Evolutionary conservation across 2,329 filamentous ascomycete genomes (phyloP), one percentile per base, ranked within the genome.

Genomic region (Arachnomyces sp.): DNA sequence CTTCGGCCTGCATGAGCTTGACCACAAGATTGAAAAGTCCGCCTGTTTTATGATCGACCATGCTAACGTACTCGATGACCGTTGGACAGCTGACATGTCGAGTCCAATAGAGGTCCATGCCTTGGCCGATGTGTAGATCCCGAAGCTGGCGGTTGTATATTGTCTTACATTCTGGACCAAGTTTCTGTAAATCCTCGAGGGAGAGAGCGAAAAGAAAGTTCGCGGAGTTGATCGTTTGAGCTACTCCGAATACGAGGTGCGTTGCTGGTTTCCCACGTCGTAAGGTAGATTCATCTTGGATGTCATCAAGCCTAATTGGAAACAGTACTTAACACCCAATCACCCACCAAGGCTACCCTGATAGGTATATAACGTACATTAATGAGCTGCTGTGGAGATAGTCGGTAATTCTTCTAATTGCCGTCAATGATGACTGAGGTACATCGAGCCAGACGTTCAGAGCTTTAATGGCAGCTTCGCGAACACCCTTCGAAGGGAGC

Each of bases 211-310:
- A 72, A 13, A 67, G 60, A 40, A 69, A 71, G 46, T 70, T 73
- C 30, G 69, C 69, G 9, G 64, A 67, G 54, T 74, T 74, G 53
- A 74, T 73, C 2, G 70, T 71, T 44, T 73, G 71, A 8, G 69
- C 63, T 4, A 57, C 62, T 33, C 71, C 71, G 49, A 70, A 74
- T 34, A 74, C 66, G 39, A 58, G 63, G 52, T 74, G 70, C 0
- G 71, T 66, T 3, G 69, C 66, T 1, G 71, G 69, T 3, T 63
- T 55, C 4, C 71, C 71, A 30, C 71, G 61, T 11, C 70, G 66
- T 30, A 73, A 58, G 31, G 15, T 16, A 1, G 69, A 73, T 42
- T 57, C 57, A 48, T 74, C 71, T 53, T 74, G 62, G 17, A 74
- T 64, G 44, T 74, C 71, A 48, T 74, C 71, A 50, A 72, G 61